Conservation (phyloP, 768 basidiomycete genomes). For the Pulveroboletus ravenelii region DNA sequence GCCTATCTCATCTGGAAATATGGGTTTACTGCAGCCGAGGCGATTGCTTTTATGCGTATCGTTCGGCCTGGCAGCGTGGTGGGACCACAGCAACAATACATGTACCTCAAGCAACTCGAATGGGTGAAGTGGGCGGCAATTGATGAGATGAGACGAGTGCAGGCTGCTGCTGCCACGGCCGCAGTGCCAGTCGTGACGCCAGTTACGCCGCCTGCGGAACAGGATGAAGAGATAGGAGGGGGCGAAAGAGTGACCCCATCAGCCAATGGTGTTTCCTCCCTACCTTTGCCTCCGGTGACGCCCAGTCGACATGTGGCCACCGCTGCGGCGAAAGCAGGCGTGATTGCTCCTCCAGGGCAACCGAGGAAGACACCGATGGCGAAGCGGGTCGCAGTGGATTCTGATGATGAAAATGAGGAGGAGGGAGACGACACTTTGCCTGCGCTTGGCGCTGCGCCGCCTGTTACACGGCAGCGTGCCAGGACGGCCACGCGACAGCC, state of each 20-base stretch:
- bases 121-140: slow-evolving; percentile 92
- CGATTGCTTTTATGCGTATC: slow-evolving; percentile 97
- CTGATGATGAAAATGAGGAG: slow-evolving; percentile 56
- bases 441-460: slow-evolving; percentile 50
- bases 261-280: slow-evolving; percentile 13
- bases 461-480: slow-evolving; percentile 29
- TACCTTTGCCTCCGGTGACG: slow-evolving; percentile 66
- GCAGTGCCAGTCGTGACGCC: slow-evolving; percentile 57
- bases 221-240: slow-evolving; percentile 56
- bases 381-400: slow-evolving; percentile 65
- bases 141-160: slow-evolving; percentile 58
- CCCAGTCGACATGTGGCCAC: slow-evolving; percentile 72
- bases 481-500: slow-evolving; percentile 37
- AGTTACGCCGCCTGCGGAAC: slow-evolving; percentile 76
- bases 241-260: slow-evolving; percentile 37
- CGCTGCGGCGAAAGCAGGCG: slow-evolving; percentile 65
- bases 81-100: slow-evolving; percentile 89
- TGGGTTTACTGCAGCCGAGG: slow-evolving; percentile 92
- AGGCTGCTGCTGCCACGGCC: slow-evolving; percentile 40
- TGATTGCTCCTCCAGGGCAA: slow-evolving; percentile 74
- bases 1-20: slow-evolving; percentile 99
- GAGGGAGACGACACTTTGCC: slow-evolving; percentile 63
- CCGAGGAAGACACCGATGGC: slow-evolving; percentile 83
- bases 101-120: slow-evolving; percentile 91
- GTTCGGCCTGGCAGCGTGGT: slow-evolving; percentile 92